Evolutionary conservation across 1,139 yeast genomes (phyloP), one percentile per base, ranked within the genome.

Genomic region (Yamadazyma songkhlaensis): DNA sequence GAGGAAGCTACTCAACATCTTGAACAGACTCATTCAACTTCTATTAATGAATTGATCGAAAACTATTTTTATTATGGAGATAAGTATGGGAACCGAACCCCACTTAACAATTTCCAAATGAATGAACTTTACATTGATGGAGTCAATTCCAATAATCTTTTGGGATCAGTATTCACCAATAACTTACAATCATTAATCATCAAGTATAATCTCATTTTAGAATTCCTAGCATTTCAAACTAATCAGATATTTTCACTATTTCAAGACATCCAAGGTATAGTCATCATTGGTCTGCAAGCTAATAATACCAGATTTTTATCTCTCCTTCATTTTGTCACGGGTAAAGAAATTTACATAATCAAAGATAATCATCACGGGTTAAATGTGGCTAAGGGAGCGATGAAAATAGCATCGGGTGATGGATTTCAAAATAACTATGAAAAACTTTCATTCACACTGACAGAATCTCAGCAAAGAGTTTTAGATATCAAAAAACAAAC

Each of bases 21-120:
- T 2, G 62, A 57, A 21, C 8, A 8, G 1, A 21, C 39, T 6
- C 35, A 47, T 9, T 42, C 50, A 0, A 29, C 39, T 7, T 47
- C 63, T 4, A 61, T 71, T 5, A 67, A 66, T 46, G 49, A 51
- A 14, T 40, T 65, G 5, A 51, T 72, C 4, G 62, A 55, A 35
- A 50, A 67, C 36, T 64, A 63, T 52, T 64, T 72, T 43, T 65
- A 67, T 41, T 77, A 74, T 44, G 83, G 83, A 1, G 82, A 78
- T 47, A 64, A 73, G 14, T 63, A 63, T 41, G 84, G 84, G 0
- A 79, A 77, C 47, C 59, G 84, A 46, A 70, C 78, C 9, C 83
- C 84, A 0, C 69, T 59, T 44, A 72, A 67, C 40, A 76, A 76
- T 46, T 64, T 73, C n/a, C 34, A 54, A 8, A 67, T 78, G 74